phyloP scores from a whole-genome alignment of 768 basidiomycete genomes.

The Pulveroboletus frians region DNA sequence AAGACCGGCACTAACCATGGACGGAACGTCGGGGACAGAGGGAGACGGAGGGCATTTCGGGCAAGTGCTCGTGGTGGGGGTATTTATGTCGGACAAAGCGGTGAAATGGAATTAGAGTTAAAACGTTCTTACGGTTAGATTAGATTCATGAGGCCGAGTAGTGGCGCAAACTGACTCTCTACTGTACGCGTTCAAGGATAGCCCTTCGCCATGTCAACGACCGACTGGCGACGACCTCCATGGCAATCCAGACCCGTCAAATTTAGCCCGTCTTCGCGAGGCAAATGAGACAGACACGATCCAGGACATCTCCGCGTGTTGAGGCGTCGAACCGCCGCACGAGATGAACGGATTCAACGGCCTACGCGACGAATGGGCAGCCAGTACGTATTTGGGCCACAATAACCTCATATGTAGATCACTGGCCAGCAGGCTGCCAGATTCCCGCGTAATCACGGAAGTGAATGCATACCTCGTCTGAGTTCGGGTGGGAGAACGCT shows the following conservation, averaged over 20 bases:
- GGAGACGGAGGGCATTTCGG: constrained; percentile 27
- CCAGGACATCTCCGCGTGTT: constrained; percentile 27
- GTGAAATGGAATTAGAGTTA: constrained; percentile 30
- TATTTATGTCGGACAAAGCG: constrained; percentile 30
- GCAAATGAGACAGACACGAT: constrained; percentile 12
- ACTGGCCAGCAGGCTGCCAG: constrained; percentile 9
- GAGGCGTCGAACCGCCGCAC: constrained; percentile 29
- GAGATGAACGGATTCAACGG: constrained; percentile 26
- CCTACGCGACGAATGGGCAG: constrained; percentile 14
- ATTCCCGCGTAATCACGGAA: constrained; percentile 28
- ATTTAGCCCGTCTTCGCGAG: constrained; percentile 12
- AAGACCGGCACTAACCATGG: constrained; percentile 23
- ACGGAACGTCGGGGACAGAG: constrained; percentile 19
- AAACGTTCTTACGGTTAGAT: constrained; percentile 22
- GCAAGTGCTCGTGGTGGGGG: constrained; percentile 17
- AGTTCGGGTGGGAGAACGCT: constrained; percentile 7
- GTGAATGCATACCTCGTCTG: constrained; percentile 15
- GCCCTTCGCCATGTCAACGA: constrained; percentile 9
- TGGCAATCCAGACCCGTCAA: constrained; percentile 6
- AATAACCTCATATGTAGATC: constrained; percentile 22
- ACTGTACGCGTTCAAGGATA: too few relatives aligned
- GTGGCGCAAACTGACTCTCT: constrained; percentile 21
- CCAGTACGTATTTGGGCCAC: constrained; percentile 17
- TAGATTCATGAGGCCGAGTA: constrained; percentile 23
- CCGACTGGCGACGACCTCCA: constrained; percentile 3